phyloP scores from a whole-genome alignment of 805 yeast species.

The Wickerhamomyces kurtzmanii region DNA sequence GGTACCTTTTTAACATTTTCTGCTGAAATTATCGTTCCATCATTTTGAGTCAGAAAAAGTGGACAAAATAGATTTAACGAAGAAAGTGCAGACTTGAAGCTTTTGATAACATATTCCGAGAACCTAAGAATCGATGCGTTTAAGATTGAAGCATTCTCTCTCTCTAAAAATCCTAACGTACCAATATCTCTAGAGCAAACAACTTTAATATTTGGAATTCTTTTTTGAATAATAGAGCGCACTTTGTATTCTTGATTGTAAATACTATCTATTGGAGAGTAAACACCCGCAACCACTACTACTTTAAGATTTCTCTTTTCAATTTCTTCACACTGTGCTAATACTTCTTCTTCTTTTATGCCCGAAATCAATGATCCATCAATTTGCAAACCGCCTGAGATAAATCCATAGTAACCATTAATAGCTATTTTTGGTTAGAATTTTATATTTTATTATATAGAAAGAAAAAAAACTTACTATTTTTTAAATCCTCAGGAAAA shows the following conservation, averaged over 20 bases:
- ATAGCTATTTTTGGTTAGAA: too few species aligned
- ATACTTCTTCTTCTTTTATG: conserved; percentile 17
- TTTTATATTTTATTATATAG: too few species aligned
- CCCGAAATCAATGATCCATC: conserved; percentile 26
- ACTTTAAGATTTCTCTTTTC: conserved; percentile 19
- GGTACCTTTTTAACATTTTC: conserved; percentile 25
- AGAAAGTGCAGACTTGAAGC: conserved; percentile 26
- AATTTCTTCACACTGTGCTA: conserved; percentile 19
- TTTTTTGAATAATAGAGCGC: conserved; percentile 18
- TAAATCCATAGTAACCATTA: conserved; percentile 21
- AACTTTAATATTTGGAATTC: conserved; percentile 22
- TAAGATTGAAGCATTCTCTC: conserved; percentile 35
- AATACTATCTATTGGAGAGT: conserved; percentile 21
- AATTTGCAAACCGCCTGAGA: conserved; percentile 30
- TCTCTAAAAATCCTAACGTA: conserved; percentile 29
- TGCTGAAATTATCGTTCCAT: conserved; percentile 29
- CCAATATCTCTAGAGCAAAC: conserved; percentile 29
- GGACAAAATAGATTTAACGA: conserved; percentile 25
- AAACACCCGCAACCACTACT: conserved; percentile 27
- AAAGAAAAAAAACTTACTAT: too few species aligned
- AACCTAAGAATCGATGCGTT: conserved; percentile 32
- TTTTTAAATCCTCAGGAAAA: conserved; percentile 26
- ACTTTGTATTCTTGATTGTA: conserved; percentile 23
- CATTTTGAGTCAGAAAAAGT: conserved; percentile 29
- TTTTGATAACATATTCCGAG: conserved; percentile 26